phyloP scores from a whole-genome alignment of 2,329 filamentous ascomycete species.

The Canariomyces notabilis region DNA sequence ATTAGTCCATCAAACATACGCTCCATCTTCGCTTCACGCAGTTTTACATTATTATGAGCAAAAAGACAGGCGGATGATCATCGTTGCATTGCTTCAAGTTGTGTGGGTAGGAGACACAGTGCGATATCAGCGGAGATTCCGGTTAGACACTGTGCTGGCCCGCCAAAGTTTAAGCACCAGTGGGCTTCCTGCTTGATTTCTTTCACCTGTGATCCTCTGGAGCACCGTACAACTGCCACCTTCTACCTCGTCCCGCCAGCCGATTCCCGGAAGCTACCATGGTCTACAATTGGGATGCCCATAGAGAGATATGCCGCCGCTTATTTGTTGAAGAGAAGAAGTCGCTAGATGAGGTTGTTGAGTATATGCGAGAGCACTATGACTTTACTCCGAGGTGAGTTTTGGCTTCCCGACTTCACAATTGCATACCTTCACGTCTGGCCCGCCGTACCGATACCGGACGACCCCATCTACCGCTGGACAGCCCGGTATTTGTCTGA shows the following conservation, averaged over 20 bases:
- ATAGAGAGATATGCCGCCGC: constrained; percentile 42
- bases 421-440: not conserved
- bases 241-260: constrained; percentile 12
- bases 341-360: constrained; percentile 68
- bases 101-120: too few species aligned
- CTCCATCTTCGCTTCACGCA: too few species aligned
- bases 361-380: constrained; percentile 59
- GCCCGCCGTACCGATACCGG: not conserved
- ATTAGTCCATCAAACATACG: too few species aligned
- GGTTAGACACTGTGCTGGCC: too few species aligned
- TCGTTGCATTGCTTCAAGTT: too few species aligned
- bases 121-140: too few species aligned
- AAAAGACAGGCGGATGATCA: too few species aligned
- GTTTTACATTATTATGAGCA: too few species aligned
- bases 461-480: not conserved
- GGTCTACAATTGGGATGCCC: constrained; percentile 44
- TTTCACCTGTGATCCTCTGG: not conserved
- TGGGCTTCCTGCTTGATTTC: too few species aligned
- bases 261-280: constrained; percentile 25
- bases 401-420: not conserved
- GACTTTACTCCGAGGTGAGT: constrained; percentile 66
- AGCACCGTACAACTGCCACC: not conserved
- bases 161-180: too few species aligned
- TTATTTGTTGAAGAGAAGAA: constrained; percentile 74
- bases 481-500: not conserved